Conservation (phyloP, 306 rosid genomes). For the Dicorynia guianensis region DNA sequence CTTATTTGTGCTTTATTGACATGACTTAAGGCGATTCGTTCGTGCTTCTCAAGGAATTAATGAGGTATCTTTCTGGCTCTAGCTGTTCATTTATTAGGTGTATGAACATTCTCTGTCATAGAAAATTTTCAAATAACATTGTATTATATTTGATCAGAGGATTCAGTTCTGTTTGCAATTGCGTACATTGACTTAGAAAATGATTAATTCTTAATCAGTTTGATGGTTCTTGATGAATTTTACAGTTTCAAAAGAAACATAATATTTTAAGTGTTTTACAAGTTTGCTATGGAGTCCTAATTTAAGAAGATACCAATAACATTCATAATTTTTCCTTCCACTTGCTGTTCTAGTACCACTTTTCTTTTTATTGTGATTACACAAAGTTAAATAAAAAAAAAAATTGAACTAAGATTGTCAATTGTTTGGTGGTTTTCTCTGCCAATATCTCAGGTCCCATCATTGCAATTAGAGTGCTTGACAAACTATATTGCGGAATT, state of each 20-base stretch:
- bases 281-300: neutral
- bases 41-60: conserved; percentile 87
- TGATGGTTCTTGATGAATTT: too few species aligned
- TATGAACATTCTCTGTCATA: conserved; percentile 9
- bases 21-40: conserved; percentile 73
- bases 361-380: neutral
- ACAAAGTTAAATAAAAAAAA: neutral
- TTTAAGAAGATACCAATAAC: too few species aligned
- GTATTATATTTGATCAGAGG: neutral
- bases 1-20: conserved; percentile 12
- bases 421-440: neutral
- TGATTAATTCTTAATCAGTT: neutral
- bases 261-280: neutral
- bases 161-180: neutral
- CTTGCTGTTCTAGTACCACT: neutral
- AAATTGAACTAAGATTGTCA: neutral
- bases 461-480: conserved; percentile 68
- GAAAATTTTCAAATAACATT: neutral
- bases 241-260: neutral
- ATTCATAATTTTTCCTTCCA: too few species aligned
- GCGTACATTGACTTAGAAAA: neutral
- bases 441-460: conserved; percentile 30
- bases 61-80: conserved; percentile 57
- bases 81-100: neutral
- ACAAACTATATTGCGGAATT: conserved; percentile 64